Percentiles rank a stretch among this genome's conserved stretches.
Evolutionary conservation across 345 rosid species (phyloP).

Genomic region (Camelina sativa): DNA sequence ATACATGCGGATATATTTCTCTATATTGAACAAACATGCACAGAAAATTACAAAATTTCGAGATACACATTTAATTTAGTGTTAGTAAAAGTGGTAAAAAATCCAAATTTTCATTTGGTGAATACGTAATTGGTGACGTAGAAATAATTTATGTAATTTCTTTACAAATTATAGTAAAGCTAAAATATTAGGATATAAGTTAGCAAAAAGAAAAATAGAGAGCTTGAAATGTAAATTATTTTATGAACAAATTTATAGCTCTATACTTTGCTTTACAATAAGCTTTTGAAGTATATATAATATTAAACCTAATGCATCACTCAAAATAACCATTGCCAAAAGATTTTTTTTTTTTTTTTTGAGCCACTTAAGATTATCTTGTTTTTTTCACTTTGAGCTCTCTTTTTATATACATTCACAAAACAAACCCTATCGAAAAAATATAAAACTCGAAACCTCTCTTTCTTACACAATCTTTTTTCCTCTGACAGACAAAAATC

Average conservation of each 20-base stretch:
- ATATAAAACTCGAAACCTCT: conserved; percentile 23
- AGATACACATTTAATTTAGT: not conserved
- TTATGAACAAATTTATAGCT: not conserved
- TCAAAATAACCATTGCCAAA: not conserved
- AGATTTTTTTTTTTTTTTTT: not conserved
- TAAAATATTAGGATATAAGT: not conserved
- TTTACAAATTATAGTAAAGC: not conserved
- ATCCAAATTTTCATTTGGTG: not conserved
- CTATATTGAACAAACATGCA: not conserved
- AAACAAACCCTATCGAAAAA: not conserved
- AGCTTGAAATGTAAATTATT: not conserved
- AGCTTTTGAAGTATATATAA: not conserved
- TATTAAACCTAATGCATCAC: not conserved
- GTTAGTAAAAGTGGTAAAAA: not conserved
- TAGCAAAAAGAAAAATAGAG: not conserved
- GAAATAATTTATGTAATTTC: not conserved
- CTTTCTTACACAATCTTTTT: conserved; percentile 5
- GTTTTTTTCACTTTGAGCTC: not conserved
- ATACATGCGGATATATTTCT: not conserved
- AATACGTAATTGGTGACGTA: conserved; percentile 4
- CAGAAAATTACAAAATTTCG: not conserved
- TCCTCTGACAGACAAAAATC: not conserved
- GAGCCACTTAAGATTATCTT: not conserved
- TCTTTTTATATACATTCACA: not conserved
- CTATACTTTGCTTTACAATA: not conserved